Evolutionary conservation across 164 flowering plant genomes (phyloP), one percentile per base, ranked within the genome.

Genomic region (Tinospora cordifolia): DNA sequence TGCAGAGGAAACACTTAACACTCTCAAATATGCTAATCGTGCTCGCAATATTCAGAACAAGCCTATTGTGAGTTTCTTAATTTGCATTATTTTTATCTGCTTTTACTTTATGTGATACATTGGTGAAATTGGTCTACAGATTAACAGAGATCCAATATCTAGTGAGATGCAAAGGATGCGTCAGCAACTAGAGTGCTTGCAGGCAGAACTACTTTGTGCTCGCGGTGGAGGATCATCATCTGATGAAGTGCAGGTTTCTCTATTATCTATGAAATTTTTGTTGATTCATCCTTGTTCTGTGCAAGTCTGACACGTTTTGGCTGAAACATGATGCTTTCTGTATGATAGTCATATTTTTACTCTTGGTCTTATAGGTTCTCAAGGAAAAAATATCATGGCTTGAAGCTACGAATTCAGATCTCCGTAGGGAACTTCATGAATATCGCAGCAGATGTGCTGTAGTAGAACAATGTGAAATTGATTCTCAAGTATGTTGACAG

Each of bases 31-130:
- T 84, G 99, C 99, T 49, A 95, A 95, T 74, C 96, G 99, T 67
- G 98, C 99, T 73, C 90, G 99, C 67, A 95, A 92, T 83, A 95
- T 95, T 75, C 96, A 85, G 81, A 95, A 95, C 73, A 95, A 92
- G 78, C 98, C 97, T 70, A 86, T 95, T 74, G 99, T 95, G 84
- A 88, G 97, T 83, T 70, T 64, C 63, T 44, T 22, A 34, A 36
- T 59, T 63, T 11, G 13, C 39, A 76, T 62, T 68, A 39, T 63
- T 62, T 25, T 71, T 27, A n/a, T 17, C 30, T n/a, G 30, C 14
- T 22, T 49, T 17, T 49, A 10, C 24, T 46, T 24, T 63, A 54
- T 27, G 60, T 44, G 60, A 54, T 54, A 21, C 8, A 54, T 54
- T 54, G 19, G 60, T 0, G 9, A 15, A 54, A 21, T 54, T 54